Evolutionary conservation across 2,329 filamentous ascomycete genomes (phyloP), one percentile per base, ranked within the genome.

Genomic region (Colletotrichum sp.): DNA sequence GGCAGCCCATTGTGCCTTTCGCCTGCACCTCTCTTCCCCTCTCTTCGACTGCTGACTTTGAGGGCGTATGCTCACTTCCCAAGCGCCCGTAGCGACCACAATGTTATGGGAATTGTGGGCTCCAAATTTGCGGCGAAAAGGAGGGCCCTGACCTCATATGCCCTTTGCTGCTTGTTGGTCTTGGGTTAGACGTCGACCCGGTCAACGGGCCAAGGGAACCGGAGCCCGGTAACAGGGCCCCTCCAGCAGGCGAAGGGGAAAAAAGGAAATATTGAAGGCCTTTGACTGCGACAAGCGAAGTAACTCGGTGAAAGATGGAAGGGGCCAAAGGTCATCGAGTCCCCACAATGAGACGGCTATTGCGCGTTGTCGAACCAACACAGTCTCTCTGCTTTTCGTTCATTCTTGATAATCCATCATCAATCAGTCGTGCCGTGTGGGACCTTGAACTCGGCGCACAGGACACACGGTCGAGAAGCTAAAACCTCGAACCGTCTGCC

Each of bases 181-280:
- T 75, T 70, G 73, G 73, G 64, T 68, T 61, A 44, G 27, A 68
- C 64, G 27, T 55, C 39, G 27, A 68, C 73, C 73, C 57, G 69
- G 73, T 72, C 63, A 57, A 72, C 69, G 63, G 73, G 55, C 32
- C 44, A 68, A 64, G 32, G 73, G n/a, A 75, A 64, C 69, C 73
- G 73, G 55, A 68, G 64, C 63, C 69, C 63, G 73, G 36, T 39
- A 68, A 44, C 63, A 68, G 16, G 69, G 61, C 19, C 36, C 67
- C 28, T 44, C n/a, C 13, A 39, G 12, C 16, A 32, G 34, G 27
- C 15, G 36, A 32, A 39, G 9, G 36, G 55, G 34, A 6, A n/a
- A 19, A 25, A 28, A 72, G 55, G 61, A 39, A 68, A 34, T 59
- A 34, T 28, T 22, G 39, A 34, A 32, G 8, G 28, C 28, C 16